Evolutionary conservation across 208 protist genomes (phyloP).

Genomic region (Leishmania gerbilli): DNA sequence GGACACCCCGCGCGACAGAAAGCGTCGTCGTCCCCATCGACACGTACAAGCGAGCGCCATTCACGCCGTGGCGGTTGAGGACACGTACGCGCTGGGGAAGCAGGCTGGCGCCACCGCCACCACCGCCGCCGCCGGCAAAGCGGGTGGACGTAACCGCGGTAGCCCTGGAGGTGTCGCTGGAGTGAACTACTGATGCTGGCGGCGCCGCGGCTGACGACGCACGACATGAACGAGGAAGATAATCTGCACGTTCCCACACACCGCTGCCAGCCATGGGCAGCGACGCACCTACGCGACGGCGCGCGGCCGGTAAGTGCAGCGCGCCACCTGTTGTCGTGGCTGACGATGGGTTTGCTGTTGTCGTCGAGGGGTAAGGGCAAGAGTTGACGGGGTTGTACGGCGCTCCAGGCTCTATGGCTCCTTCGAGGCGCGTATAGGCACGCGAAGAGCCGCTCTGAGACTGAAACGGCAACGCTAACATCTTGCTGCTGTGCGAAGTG

Average conservation of each 20-base stretch:
- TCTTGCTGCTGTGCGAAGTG: background rate
- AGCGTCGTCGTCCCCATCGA: background rate
- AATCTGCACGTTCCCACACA: constrained; percentile 20
- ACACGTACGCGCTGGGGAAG: background rate
- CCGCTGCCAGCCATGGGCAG: background rate
- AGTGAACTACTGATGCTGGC: background rate
- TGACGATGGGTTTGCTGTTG: background rate
- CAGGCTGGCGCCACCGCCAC: background rate
- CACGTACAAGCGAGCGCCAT: background rate
- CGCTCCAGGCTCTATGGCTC: background rate
- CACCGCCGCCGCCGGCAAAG: background rate
- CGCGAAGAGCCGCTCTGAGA: background rate
- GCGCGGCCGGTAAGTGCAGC: background rate
- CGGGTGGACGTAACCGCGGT: background rate
- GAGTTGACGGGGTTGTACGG: background rate
- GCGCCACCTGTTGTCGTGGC: background rate
- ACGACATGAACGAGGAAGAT: constrained; percentile 20
- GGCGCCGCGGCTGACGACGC: constrained; percentile 3
- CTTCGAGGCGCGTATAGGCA: background rate
- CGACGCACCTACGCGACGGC: background rate
- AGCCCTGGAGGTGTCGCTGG: background rate
- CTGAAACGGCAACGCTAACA: background rate
- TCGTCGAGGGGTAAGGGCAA: background rate
- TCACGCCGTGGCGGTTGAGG: background rate
- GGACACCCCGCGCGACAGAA: background rate